Percentiles rank a stretch among this genome's conserved stretches.
Conservation (phyloP, 306 rosid genomes). For the Prunus kanzakura region DNA sequence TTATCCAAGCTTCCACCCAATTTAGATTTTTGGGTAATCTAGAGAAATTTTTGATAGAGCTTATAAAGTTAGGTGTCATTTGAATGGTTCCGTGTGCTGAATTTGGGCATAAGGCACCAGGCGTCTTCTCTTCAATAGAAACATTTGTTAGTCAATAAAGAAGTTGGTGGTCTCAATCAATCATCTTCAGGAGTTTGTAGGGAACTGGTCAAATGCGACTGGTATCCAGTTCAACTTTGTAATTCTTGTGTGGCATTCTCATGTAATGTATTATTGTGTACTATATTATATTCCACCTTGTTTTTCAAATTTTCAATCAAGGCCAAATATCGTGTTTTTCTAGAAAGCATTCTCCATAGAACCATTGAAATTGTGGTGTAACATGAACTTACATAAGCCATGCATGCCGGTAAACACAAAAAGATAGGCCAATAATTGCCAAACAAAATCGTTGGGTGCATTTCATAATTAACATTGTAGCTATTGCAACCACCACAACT, state of each 20-base stretch:
- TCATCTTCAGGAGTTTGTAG: background rate
- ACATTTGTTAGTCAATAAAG: slow-evolving; percentile 15
- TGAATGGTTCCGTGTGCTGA: background rate
- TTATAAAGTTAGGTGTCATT: slow-evolving; percentile 2
- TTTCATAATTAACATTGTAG: background rate
- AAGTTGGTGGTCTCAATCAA: background rate
- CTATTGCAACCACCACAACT: background rate
- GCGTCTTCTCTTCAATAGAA: background rate
- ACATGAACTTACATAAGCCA: background rate
- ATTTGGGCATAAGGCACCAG: background rate
- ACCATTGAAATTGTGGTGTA: background rate
- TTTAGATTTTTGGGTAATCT: background rate
- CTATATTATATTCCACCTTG: background rate
- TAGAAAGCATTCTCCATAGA: no score
- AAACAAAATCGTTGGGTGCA: background rate
- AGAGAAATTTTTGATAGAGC: slow-evolving; percentile 12
- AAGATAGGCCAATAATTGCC: background rate
- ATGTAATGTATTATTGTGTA: background rate
- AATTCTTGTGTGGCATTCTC: slow-evolving; percentile 6
- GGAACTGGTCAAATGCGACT: background rate
- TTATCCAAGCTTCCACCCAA: background rate
- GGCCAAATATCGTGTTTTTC: background rate
- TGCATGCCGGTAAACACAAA: background rate
- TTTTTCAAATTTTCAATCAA: background rate
- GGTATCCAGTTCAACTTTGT: slow-evolving; percentile 12